Percentiles rank a stretch among this genome's conserved stretches.
These are phyloP conservation scores for Saturnispora bothae DNA, from an alignment of 805 yeast species.

Conservation along the genomic window DNA sequence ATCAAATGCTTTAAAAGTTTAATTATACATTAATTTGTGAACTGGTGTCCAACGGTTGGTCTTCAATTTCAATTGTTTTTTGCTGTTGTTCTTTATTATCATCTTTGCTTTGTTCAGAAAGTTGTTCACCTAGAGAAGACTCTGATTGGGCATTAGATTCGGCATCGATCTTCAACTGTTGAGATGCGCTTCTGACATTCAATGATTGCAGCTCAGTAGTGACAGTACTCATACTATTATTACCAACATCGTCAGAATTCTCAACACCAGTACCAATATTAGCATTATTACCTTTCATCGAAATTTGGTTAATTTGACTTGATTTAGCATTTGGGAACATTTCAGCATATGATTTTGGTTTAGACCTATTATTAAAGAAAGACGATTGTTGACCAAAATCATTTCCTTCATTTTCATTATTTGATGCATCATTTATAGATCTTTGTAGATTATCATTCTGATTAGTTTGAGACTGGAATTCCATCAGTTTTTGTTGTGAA, in stretches of 20 bases:
- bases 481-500: slow-evolving; percentile 32
- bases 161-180: no score
- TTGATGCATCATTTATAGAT: slow-evolving; percentile 1
- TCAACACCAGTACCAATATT: no score
- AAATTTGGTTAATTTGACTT: no score
- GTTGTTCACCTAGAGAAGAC: no score
- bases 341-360: slow-evolving; percentile 6
- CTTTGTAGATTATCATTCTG: slow-evolving; percentile 3
- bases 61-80: not conserved
- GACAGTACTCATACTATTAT: no score
- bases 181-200: slow-evolving; percentile 2
- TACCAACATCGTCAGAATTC: no score
- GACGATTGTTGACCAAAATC: slow-evolving; percentile 11
- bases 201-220: slow-evolving; percentile 3
- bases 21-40: slow-evolving; percentile 3
- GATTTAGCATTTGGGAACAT: slow-evolving; percentile 1
- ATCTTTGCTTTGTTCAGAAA: no score
- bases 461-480: slow-evolving; percentile 10
- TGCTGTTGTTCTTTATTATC: no score
- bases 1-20: slow-evolving; percentile 8
- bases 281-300: not conserved
- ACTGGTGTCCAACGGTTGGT: slow-evolving; percentile 14
- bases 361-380: not conserved
- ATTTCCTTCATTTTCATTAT: slow-evolving; percentile 5
- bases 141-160: no score